These are phyloP conservation scores for Haplosporangium sp. DNA, from an alignment of 371 early-diverging fungal genomes.

Conservation along the genomic window DNA sequence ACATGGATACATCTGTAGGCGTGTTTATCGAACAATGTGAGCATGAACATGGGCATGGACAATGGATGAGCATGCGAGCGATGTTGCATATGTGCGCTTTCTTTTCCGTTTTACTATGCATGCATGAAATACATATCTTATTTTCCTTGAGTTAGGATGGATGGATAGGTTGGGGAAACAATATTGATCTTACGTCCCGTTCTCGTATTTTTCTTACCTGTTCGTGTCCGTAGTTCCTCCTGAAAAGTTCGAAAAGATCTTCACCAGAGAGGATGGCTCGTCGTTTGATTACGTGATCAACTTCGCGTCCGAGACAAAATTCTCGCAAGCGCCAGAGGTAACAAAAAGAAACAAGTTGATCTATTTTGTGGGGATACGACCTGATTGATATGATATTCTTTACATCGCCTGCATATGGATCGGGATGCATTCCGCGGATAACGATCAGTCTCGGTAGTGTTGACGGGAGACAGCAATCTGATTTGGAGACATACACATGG, in stretches of 20 bases:
- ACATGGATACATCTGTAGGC: neutral
- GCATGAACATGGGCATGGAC: too few species aligned
- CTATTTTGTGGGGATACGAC: too few species aligned
- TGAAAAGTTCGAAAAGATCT: slow-evolving; percentile 70
- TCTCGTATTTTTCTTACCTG: neutral
- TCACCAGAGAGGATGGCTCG: slow-evolving; percentile 72
- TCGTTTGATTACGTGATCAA: slow-evolving; percentile 91
- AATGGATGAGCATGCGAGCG: too few species aligned
- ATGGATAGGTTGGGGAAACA: neutral
- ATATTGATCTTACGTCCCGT: neutral
- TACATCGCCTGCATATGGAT: neutral
- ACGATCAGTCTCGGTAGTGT: too few species aligned
- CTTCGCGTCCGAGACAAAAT: slow-evolving; percentile 91
- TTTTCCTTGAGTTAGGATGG: too few species aligned
- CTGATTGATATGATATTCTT: neutral
- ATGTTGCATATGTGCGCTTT: too few species aligned
- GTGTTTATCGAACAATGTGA: too few species aligned
- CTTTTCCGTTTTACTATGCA: too few species aligned
- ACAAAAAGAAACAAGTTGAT: neutral
- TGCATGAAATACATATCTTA: too few species aligned
- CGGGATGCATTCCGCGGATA: too few species aligned
- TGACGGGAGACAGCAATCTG: too few species aligned
- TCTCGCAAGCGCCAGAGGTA: slow-evolving; percentile 82
- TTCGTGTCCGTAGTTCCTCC: slow-evolving; percentile 22
- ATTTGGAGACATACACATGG: too few species aligned